These are phyloP conservation scores for Canavalia ensiformis DNA, from an alignment of 306 rosid genomes.

Conservation along the genomic window DNA sequence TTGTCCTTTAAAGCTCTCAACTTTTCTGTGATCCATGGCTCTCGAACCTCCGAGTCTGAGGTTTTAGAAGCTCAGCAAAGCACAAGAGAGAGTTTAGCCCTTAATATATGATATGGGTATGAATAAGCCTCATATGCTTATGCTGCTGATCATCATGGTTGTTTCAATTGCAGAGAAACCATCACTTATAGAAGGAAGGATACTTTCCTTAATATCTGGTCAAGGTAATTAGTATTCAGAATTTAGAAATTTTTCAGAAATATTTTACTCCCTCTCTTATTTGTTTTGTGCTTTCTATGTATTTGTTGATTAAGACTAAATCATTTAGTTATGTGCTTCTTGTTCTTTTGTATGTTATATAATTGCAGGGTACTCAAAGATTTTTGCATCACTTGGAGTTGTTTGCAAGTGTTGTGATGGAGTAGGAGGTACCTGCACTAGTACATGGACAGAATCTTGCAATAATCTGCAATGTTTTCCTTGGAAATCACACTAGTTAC, in stretches of 20 bases:
- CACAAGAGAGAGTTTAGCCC: background rate
- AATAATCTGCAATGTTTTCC: conserved; percentile 60
- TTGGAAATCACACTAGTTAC: conserved; percentile 59
- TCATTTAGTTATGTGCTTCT: background rate
- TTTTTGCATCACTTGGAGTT: conserved; percentile 57
- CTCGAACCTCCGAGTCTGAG: conserved; percentile 29
- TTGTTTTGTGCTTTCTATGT: background rate
- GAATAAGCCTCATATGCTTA: conserved; percentile 41
- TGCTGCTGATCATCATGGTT: conserved; percentile 43
- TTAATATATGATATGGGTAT: conserved; percentile 21
- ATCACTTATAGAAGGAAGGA: conserved; percentile 47
- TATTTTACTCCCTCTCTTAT: background rate
- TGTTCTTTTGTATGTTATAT: background rate
- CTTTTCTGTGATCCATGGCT: conserved; percentile 35
- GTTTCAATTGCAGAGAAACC: conserved; percentile 43
- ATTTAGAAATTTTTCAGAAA: background rate
- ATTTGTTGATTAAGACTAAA: background rate
- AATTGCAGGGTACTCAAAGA: conserved; percentile 50
- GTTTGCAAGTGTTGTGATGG: conserved; percentile 74
- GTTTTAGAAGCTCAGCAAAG: conserved; percentile 48
- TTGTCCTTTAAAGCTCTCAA: conserved; percentile 8
- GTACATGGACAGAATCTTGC: conserved; percentile 61
- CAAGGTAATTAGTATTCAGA: conserved; percentile 43
- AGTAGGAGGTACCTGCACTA: conserved; percentile 53
- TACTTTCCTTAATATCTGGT: conserved; percentile 50